Conservation (phyloP, 768 basidiomycete species). For the Suillus americanus region DNA sequence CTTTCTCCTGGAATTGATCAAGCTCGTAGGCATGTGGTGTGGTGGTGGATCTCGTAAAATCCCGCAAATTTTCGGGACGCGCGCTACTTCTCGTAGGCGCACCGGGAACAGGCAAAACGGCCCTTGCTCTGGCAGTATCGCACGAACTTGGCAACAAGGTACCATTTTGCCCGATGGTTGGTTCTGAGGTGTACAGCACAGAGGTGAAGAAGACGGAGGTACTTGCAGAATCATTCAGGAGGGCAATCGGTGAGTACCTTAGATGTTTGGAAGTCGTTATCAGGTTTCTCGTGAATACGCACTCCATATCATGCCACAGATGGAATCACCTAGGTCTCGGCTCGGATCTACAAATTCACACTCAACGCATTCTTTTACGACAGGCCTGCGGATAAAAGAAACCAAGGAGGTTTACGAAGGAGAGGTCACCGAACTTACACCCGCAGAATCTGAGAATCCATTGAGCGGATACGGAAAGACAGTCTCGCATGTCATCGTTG, state of each 20-base stretch:
- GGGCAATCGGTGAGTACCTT: slow-evolving; percentile 83
- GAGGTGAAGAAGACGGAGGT: slow-evolving; percentile 99
- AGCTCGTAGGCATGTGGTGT: slow-evolving; percentile 80
- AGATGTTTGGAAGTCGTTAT: neutral
- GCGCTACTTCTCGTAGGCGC: slow-evolving; percentile 91
- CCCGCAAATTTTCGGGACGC: slow-evolving; percentile 90
- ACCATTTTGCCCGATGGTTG: slow-evolving; percentile 99
- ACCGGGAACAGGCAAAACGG: slow-evolving; percentile 98
- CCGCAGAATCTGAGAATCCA: slow-evolving; percentile 95
- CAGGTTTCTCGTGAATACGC: neutral
- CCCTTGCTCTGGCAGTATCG: slow-evolving; percentile 90
- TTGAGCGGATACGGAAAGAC: slow-evolving; percentile 98
- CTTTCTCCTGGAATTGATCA: neutral
- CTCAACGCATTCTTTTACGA: neutral
- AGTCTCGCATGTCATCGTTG: slow-evolving; percentile 95
- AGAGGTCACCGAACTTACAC: slow-evolving; percentile 96
- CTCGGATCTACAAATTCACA: neutral
- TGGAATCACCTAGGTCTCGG: neutral
- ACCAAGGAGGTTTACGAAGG: slow-evolving; percentile 99
- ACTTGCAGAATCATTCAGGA: slow-evolving; percentile 87
- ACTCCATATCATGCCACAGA: neutral
- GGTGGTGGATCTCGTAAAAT: slow-evolving; percentile 85
- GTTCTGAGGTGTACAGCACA: slow-evolving; percentile 92
- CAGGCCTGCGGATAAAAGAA: slow-evolving; percentile 97
- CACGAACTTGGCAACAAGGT: slow-evolving; percentile 95